A percentile compares a stretch with the other conserved stretches of the same genome.
These are phyloP conservation scores for Cladophialophora exuberans DNA, from an alignment of 2,329 filamentous ascomycete species.

Conservation along the genomic window DNA sequence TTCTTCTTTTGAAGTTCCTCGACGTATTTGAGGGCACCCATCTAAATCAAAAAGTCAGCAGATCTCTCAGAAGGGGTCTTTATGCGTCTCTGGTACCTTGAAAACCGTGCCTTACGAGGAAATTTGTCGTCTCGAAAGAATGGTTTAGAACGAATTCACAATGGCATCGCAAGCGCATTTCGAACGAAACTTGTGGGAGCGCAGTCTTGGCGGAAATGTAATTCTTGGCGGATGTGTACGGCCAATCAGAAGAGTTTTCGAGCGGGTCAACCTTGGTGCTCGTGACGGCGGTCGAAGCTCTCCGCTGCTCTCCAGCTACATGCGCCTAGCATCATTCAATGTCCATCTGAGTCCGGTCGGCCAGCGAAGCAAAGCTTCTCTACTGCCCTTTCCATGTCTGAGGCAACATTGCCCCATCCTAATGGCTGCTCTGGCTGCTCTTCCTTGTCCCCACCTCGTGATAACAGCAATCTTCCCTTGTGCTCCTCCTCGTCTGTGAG, in stretches of 20 bases:
- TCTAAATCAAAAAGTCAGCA: constrained; percentile 53
- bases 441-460: constrained; percentile 7
- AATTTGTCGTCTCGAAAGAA: neutral
- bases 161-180: constrained; percentile 7
- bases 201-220: constrained; percentile 27
- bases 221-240: constrained; percentile 20
- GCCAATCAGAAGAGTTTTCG: constrained; percentile 3
- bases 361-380: constrained; percentile 23
- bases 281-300: neutral
- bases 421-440: constrained; percentile 6
- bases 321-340: too few relatives aligned
- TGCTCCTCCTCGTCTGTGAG: constrained; percentile 23
- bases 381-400: constrained; percentile 21
- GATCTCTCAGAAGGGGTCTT: neutral
- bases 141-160: constrained; percentile 8
- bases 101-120: constrained; percentile 27
- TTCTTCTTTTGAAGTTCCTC: constrained; percentile 99
- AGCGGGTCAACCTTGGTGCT: neutral
- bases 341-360: neutral
- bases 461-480: constrained; percentile 20
- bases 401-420: constrained; percentile 25
- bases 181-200: constrained; percentile 23
- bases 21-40: constrained; percentile 99
- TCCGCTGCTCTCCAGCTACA: too few relatives aligned
- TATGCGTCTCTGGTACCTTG: constrained; percentile 21